Conservation (phyloP, 2,329 filamentous ascomycete species). For the Fusarium armeniacum region DNA sequence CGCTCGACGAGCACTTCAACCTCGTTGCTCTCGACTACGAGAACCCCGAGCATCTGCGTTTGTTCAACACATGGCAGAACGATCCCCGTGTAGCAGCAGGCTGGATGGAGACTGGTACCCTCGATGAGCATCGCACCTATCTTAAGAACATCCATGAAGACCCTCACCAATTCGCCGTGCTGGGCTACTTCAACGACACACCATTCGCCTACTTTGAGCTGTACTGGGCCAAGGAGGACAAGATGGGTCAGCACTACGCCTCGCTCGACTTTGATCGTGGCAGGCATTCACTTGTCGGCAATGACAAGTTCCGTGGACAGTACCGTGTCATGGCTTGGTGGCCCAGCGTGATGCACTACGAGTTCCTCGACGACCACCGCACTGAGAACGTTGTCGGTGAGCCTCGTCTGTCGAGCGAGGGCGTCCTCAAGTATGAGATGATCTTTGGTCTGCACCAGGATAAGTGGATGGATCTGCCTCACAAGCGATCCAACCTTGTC, state of each 20-base stretch:
- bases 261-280: conserved; percentile 70
- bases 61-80: conserved; percentile 85
- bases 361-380: conserved; percentile 72
- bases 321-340: conserved; percentile 73
- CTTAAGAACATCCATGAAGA: conserved; percentile 75
- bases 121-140: conserved; percentile 79
- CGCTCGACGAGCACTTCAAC: conserved; percentile 79
- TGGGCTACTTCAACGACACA: conserved; percentile 77
- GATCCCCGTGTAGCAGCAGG: conserved; percentile 81
- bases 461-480: conserved; percentile 78
- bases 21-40: conserved; percentile 77
- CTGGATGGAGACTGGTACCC: conserved; percentile 81
- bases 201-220: conserved; percentile 82
- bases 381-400: conserved; percentile 74
- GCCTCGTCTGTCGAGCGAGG: conserved; percentile 77
- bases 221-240: conserved; percentile 66
- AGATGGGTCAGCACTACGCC: conserved; percentile 69
- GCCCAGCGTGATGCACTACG: conserved; percentile 72
- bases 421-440: conserved; percentile 79
- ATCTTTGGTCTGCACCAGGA: conserved; percentile 79
- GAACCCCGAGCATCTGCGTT: conserved; percentile 70
- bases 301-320: conserved; percentile 70
- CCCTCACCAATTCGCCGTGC: conserved; percentile 75
- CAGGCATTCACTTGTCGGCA: conserved; percentile 69
- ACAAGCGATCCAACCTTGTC: conserved; percentile 78